Evolutionary conservation across 108 stramenopile species (phyloP).

Genomic region (Chaetoceros tenuissimus): DNA sequence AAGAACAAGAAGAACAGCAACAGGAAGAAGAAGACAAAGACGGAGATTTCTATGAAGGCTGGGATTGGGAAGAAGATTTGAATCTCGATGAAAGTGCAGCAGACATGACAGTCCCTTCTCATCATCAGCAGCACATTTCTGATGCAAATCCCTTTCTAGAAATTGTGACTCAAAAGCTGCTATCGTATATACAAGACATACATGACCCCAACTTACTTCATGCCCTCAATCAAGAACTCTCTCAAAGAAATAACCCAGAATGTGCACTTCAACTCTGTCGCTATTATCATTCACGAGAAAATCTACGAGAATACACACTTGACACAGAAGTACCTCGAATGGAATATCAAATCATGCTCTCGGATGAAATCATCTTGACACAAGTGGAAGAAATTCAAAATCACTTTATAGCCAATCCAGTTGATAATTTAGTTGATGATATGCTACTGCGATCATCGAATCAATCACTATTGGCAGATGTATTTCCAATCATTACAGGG

Average conservation of each 20-base stretch:
- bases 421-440: constrained; percentile 24
- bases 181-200: not conserved
- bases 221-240: not conserved
- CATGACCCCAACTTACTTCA: not conserved
- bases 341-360: constrained; percentile 57
- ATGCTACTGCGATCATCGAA: constrained; percentile 53
- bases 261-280: not conserved
- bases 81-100: not conserved
- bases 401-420: constrained; percentile 20
- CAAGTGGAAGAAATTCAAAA: constrained; percentile 28
- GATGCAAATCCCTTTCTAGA: not conserved
- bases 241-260: not conserved
- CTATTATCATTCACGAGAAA: not conserved
- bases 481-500: constrained; percentile 56
- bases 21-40: not conserved
- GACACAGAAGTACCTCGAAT: constrained; percentile 71
- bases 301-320: constrained; percentile 66
- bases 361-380: constrained; percentile 29
- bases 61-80: not conserved
- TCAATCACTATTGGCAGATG: constrained; percentile 74
- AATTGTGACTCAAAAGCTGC: not conserved
- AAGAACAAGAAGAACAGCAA: not conserved
- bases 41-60: not conserved
- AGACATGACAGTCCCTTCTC: too few species aligned
- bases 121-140: not conserved